Conservation (phyloP, 2,329 filamentous ascomycete genomes). For the Arthrinium puccinioides region DNA sequence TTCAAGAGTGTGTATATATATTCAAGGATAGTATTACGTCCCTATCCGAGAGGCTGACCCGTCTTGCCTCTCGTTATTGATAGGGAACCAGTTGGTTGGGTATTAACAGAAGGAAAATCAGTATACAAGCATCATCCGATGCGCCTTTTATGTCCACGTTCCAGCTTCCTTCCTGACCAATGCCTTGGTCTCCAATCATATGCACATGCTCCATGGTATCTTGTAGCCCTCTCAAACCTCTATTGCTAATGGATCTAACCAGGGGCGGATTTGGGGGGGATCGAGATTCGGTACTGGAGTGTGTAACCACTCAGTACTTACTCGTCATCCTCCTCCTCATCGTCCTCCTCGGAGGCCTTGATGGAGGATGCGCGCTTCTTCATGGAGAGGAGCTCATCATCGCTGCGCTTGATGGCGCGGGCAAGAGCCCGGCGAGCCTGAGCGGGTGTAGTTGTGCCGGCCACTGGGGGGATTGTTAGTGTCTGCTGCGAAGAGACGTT, state of each 20-base stretch:
- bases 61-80: too few relatives aligned
- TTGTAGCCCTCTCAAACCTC: too few relatives aligned
- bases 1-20: too few relatives aligned
- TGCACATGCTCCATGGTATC: too few relatives aligned
- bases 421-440: conserved; percentile 14
- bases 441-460: conserved; percentile 12
- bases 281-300: too few relatives aligned
- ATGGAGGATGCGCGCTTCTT: conserved; percentile 3
- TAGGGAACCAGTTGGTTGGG: too few relatives aligned
- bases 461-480: conserved; percentile 15
- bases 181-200: not conserved
- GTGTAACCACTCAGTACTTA: too few relatives aligned
- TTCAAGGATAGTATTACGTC: conserved; percentile 1
- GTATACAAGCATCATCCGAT: not conserved
- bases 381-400: conserved; percentile 7
- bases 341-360: conserved; percentile 1
- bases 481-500: conserved; percentile 12
- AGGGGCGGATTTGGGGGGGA: not conserved
- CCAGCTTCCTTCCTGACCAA: not conserved
- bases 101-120: too few relatives aligned
- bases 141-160: not conserved
- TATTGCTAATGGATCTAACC: too few relatives aligned
- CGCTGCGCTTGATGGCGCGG: conserved; percentile 16
- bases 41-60: not conserved
- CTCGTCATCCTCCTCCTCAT: conserved; percentile 8